Evolutionary conservation across 495 filamentous ascomycete species (phyloP).

Genomic region (Massariosphaeria phaeospora): DNA sequence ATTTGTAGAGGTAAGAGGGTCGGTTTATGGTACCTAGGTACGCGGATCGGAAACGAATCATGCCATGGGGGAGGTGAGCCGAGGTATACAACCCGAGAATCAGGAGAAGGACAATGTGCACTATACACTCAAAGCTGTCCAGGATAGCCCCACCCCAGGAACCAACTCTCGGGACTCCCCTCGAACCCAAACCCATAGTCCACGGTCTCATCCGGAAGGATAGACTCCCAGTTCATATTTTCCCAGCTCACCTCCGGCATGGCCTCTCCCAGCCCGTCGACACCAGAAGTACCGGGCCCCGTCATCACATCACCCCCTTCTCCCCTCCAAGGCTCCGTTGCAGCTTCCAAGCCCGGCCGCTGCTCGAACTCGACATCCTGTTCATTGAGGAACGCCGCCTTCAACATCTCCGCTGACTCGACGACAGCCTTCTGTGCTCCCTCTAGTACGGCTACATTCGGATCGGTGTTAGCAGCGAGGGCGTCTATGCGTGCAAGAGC

Average conservation of each 20-base stretch:
- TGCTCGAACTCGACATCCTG: not conserved
- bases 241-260: not conserved
- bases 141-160: slow-evolving; percentile 1
- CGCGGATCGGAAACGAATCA: too few relatives aligned
- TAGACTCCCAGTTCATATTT: slow-evolving; percentile 9
- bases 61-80: too few relatives aligned
- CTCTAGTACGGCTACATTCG: slow-evolving; percentile 5
- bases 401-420: not conserved
- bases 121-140: too few relatives aligned
- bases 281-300: not conserved
- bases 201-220: slow-evolving; percentile 10
- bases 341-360: not conserved
- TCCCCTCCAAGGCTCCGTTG: not conserved
- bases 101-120: too few relatives aligned
- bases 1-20: too few relatives aligned
- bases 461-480: not conserved
- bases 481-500: slow-evolving; percentile 13
- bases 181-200: slow-evolving; percentile 12
- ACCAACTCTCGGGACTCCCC: slow-evolving; percentile 10
- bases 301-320: not conserved
- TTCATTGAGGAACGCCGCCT: not conserved
- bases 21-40: too few relatives aligned
- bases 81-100: too few relatives aligned
- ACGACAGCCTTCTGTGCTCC: not conserved
- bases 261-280: not conserved